Base-by-base conservation (phyloP, 179 eudicot species). In the Heliamphora pulchella region DNA sequence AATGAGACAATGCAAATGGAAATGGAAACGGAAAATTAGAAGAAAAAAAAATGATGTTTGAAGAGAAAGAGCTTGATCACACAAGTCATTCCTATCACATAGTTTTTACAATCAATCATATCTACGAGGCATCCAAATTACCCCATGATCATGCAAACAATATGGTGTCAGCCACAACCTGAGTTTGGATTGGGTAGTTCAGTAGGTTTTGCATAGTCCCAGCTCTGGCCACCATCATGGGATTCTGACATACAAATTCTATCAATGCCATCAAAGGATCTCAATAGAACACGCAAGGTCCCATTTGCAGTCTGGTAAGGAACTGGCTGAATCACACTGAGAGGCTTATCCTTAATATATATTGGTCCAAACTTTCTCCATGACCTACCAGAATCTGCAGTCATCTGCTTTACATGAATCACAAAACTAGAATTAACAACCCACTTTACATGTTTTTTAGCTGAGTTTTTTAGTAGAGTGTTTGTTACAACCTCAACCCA, bases 301-400 rank as follows among this genome's bases (percentile, higher is more conserved):
- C 98, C 98, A 11, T 91, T 86, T 54, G 89, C 85, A 72, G 96
- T 93, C 83, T 85, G 87, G 83, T 96, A 96, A 50, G 98, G 99
- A 81, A 96, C 94, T 74, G 99, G 99, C 75, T 96, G 99, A 80
- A 93, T 93, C 79, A 96, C 99, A 78, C 97, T 87, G 73, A 89
- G 88, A 63, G 89, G 69, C 78, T 81, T 75, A 48, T 79, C 80
- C 69, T 91, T 78, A 68, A 96, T 85, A 77, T 89, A 92, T 74
- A 96, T 96, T 2, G 99, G 98, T 75, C 97, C 98, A 78, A 87
- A 75, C 82, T 96, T 96, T 78, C 84, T 92, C 99, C 99, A 94
- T 1, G 96, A 78, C 86, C 82, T 85, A 39, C 99, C 99, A 73
- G 88, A 81, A 89, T 96, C 99, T 74, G 93, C 79, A 67, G 98